Conservation (phyloP, 2,329 filamentous ascomycete species). For the Pseudogymnoascus sp. region DNA sequence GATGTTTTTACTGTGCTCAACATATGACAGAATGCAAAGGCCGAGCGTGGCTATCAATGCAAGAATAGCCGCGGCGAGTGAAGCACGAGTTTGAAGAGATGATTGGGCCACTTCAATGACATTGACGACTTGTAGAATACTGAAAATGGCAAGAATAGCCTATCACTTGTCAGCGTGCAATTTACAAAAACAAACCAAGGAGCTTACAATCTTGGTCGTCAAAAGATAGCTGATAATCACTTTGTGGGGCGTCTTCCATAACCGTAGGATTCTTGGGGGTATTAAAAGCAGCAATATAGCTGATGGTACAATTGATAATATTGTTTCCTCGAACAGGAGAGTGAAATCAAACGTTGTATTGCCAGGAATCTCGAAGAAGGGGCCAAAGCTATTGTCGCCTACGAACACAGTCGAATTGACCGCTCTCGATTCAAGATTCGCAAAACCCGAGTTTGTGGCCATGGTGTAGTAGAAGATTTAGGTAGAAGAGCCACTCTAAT, state of each 20-base stretch:
- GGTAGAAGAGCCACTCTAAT: neutral
- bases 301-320: conserved; percentile 23
- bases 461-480: conserved; percentile 6
- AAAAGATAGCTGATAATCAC: conserved; percentile 18
- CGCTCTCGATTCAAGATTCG: neutral
- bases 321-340: conserved; percentile 24
- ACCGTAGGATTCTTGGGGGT: conserved; percentile 16
- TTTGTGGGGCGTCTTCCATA: conserved; percentile 18
- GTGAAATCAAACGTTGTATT: conserved; percentile 22
- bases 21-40: conserved; percentile 18
- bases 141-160: conserved; percentile 17
- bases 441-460: conserved; percentile 4
- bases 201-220: conserved; percentile 19
- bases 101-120: conserved; percentile 15
- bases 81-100: conserved; percentile 13
- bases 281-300: conserved; percentile 19
- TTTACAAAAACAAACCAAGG: neutral
- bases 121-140: conserved; percentile 17
- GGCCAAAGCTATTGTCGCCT: conserved; percentile 18
- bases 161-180: conserved; percentile 9
- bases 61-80: conserved; percentile 20
- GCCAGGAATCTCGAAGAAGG: conserved; percentile 14
- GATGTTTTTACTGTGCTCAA: conserved; percentile 19
- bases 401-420: conserved; percentile 9
- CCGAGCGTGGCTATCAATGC: conserved; percentile 15